Percentiles rank a stretch among this genome's conserved stretches.
Conservation (phyloP, 768 basidiomycete genomes). For the Amanita rubescens region DNA sequence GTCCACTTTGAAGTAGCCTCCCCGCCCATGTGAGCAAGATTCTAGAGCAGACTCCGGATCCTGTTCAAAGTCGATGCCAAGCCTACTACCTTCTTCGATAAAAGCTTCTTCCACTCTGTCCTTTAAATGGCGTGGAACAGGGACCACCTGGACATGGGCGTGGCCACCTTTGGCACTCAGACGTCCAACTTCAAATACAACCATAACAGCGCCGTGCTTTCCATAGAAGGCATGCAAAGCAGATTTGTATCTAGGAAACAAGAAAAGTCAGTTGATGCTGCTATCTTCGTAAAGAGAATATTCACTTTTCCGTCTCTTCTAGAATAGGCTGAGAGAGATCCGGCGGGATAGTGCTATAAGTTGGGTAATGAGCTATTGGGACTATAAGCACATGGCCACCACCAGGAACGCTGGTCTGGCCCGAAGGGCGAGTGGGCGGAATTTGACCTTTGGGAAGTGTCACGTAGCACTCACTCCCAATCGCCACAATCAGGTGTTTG, state of each 20-base stretch:
- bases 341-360: conserved; percentile 71
- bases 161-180: conserved; percentile 85
- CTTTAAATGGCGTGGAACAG: conserved; percentile 59
- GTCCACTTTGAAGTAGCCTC: conserved; percentile 88
- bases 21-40: conserved; percentile 42
- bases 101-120: conserved; percentile 68
- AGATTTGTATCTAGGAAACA: conserved; percentile 57
- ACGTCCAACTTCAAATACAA: conserved; percentile 86
- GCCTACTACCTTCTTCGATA: conserved; percentile 52
- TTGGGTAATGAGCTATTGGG: conserved; percentile 90
- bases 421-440: conserved; percentile 64
- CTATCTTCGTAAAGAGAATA: neutral
- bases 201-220: conserved; percentile 56
- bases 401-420: conserved; percentile 65
- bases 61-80: conserved; percentile 68
- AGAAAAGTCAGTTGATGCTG: neutral
- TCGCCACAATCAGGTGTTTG: conserved; percentile 93
- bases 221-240: conserved; percentile 69
- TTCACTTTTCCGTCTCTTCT: conserved; percentile 72
- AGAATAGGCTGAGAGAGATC: conserved; percentile 72
- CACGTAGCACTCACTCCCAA: conserved; percentile 89
- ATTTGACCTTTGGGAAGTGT: conserved; percentile 97
- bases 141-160: conserved; percentile 85
- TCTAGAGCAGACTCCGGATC: conserved; percentile 60
- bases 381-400: conserved; percentile 95